Conservation (phyloP, 78 protist species). For the Dictyostelium brefeldianum region DNA sequence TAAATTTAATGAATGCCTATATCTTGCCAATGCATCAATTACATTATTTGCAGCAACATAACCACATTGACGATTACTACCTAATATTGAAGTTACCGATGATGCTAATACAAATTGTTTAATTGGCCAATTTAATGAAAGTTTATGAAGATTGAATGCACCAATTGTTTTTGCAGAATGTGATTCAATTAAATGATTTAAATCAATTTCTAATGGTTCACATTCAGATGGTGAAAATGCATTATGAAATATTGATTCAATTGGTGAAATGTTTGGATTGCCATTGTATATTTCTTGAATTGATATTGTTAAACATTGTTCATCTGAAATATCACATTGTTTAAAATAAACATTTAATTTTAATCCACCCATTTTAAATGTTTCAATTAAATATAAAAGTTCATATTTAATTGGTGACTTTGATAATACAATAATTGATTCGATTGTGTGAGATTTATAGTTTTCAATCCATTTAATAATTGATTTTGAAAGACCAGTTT, state of each 20-base stretch:
- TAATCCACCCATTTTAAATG: neutral
- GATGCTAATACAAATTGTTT: slow-evolving; percentile 75
- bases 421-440: slow-evolving; percentile 14
- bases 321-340: neutral
- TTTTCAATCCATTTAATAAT: neutral
- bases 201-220: neutral
- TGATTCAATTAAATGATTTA: neutral
- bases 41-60: slow-evolving; percentile 86
- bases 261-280: neutral
- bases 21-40: slow-evolving; percentile 69
- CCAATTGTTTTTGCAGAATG: slow-evolving; percentile 78
- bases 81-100: slow-evolving; percentile 42
- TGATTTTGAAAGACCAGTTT: slow-evolving; percentile 21
- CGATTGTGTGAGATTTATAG: neutral
- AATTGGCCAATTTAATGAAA: slow-evolving; percentile 3
- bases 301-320: no score
- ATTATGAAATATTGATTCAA: slow-evolving; percentile 55
- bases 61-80: slow-evolving; percentile 63
- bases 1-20: slow-evolving; percentile 36
- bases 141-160: slow-evolving; percentile 64
- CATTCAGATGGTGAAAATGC: slow-evolving; percentile 33
- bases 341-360: neutral
- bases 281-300: neutral
- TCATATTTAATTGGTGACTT: slow-evolving; percentile 58
- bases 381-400: slow-evolving; percentile 5